Evolutionary conservation across 2,329 filamentous ascomycete species (phyloP), one percentile per base, ranked within the genome.

Genomic region (Nigrospora oryzae): DNA sequence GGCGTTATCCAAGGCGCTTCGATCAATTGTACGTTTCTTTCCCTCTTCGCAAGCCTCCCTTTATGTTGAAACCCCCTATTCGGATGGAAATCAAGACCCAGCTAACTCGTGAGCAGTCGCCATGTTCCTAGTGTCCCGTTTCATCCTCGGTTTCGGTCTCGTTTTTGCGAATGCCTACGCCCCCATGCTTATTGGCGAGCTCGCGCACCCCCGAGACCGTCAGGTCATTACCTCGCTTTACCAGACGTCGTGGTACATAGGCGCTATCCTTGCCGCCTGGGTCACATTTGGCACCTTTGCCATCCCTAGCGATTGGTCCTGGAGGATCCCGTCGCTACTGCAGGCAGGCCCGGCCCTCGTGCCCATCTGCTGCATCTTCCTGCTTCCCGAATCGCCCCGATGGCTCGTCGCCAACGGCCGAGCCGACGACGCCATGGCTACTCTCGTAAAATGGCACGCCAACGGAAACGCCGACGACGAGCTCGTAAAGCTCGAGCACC

Each of bases 301-400:
- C n/a, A 38, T 46, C 34, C 32, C 45, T 13, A 48, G 43, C 44
- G 39, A 40, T 4, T 53, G 48, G 43, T 42, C 44, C 7, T 76
- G 73, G 72, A 57, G 67, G 13, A 60, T 68, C n/a, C 70, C 71
- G 0, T 68, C 68, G 14, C 64, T 61, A 0, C 48, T 73, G 3
- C 69, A 73, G 55, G 67, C 69, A 53, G 40, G 40, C 0, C 32
- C 23, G 12, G 15, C 17, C 0, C 15, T 10, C 12, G 11, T 34
- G 12, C 31, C 10, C 10, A 38, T 56, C n/a, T 28, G 39, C 6
- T 43, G 49, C 19, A 53, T 59, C 49, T 61, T 57, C 57, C 51
- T 63, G 23, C 59, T 66, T 12, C 63, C 63, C 23, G 64, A 67
- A 51, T 63, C 59, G 5, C 64, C 64, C 14, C 55, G 64, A 47